These are phyloP conservation scores for Phytopythium montanum DNA, from an alignment of 352 stramenopile species.

Conservation along the genomic window DNA sequence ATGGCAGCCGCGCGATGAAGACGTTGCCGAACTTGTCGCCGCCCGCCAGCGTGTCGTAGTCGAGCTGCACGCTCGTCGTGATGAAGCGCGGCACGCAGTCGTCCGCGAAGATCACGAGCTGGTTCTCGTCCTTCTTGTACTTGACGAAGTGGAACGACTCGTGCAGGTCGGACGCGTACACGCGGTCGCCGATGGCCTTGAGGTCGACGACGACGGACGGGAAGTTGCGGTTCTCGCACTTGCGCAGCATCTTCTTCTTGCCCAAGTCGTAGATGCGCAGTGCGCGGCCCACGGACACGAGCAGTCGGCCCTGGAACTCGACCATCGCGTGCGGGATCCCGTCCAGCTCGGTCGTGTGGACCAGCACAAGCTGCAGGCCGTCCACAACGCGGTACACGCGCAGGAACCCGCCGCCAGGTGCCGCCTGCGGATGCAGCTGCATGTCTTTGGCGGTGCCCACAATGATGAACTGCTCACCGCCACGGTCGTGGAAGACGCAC, in stretches of 20 bases:
- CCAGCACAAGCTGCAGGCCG: conserved; percentile 90
- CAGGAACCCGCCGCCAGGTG: conserved; percentile 66
- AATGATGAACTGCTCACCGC: conserved; percentile 96
- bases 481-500: conserved; percentile 94
- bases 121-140: conserved; percentile 96
- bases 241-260: conserved; percentile 98
- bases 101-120: conserved; percentile 96
- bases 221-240: conserved; percentile 96
- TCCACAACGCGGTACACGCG: conserved; percentile 95
- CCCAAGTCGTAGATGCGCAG: conserved; percentile 98
- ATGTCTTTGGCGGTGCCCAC: conserved; percentile 96
- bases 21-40: conserved; percentile 99
- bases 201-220: conserved; percentile 93
- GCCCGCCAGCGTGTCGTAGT: conserved; percentile 98
- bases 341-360: conserved; percentile 97
- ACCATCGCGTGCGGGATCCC: conserved; percentile 96
- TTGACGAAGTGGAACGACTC: conserved; percentile 97
- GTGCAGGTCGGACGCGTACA: conserved; percentile 96
- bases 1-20: conserved; percentile 93
- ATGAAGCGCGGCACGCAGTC: conserved; percentile 89
- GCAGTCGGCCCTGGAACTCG: conserved; percentile 96
- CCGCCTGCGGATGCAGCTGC: conserved; percentile 88
- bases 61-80: conserved; percentile 87
- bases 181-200: conserved; percentile 92
- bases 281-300: conserved; percentile 95